phyloP scores from a whole-genome alignment of 2,329 filamentous ascomycete genomes.

The Cladosporium oxysporum region DNA sequence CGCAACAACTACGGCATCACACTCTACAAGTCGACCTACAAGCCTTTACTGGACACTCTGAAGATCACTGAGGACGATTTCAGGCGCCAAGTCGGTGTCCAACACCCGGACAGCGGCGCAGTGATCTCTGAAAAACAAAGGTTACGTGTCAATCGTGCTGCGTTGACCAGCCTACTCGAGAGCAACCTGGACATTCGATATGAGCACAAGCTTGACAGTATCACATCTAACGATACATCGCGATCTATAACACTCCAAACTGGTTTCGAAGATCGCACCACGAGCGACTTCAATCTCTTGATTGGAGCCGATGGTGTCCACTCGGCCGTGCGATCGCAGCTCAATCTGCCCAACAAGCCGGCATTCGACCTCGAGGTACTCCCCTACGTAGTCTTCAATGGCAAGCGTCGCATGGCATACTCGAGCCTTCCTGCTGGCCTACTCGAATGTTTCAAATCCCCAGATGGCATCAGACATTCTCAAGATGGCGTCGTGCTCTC shows the following conservation, averaged over 20 bases:
- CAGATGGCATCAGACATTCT: constrained; percentile 24
- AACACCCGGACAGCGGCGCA: constrained; percentile 25
- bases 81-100: constrained; percentile 35
- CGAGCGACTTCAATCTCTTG: constrained; percentile 27
- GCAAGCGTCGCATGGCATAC: constrained; percentile 30
- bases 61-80: constrained; percentile 38
- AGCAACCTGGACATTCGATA: constrained; percentile 41
- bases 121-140: constrained; percentile 19
- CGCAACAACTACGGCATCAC: constrained; percentile 43
- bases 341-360: background rate
- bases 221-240: constrained; percentile 6
- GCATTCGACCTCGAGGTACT: constrained; percentile 34
- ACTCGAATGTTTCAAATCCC: constrained; percentile 18
- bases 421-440: constrained; percentile 19
- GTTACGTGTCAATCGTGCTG: constrained; percentile 41
- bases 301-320: constrained; percentile 44
- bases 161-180: constrained; percentile 39
- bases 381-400: constrained; percentile 43
- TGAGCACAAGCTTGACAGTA: constrained; percentile 31
- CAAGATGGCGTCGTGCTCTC: constrained; percentile 34
- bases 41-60: constrained; percentile 37
- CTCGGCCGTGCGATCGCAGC: constrained; percentile 27
- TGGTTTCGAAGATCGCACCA: constrained; percentile 2
- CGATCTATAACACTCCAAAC: constrained; percentile 14
- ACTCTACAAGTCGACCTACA: constrained; percentile 37